These are phyloP conservation scores for Phytophthora idaei DNA, from an alignment of 352 stramenopile species.

Conservation along the genomic window DNA sequence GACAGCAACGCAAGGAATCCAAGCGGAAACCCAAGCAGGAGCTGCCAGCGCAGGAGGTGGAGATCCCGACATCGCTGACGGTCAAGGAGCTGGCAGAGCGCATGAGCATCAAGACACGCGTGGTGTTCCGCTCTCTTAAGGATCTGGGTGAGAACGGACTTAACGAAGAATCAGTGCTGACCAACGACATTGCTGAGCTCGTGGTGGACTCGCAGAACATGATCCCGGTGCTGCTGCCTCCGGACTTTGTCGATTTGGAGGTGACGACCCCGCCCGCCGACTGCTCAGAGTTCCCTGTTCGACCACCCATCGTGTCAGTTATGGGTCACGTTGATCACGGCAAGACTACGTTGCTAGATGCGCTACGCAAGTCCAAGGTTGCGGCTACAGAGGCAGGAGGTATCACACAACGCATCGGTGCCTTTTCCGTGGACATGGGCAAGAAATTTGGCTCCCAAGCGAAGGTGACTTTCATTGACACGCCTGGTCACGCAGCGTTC, in stretches of 20 bases:
- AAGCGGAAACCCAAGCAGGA: slow-evolving; percentile 46
- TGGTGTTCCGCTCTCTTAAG: slow-evolving; percentile 68
- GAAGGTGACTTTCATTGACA: slow-evolving; percentile 98
- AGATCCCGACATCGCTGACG: slow-evolving; percentile 73
- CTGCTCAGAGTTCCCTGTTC: slow-evolving; percentile 69
- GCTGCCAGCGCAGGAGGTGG: slow-evolving; percentile 68
- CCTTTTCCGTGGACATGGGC: slow-evolving; percentile 96
- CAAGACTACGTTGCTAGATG: slow-evolving; percentile 99
- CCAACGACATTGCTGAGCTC: slow-evolving; percentile 79
- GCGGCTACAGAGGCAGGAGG: slow-evolving; percentile 96
- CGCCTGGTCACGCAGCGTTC: slow-evolving; percentile 99
- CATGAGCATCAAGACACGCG: slow-evolving; percentile 78
- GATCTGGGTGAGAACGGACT: slow-evolving; percentile 74
- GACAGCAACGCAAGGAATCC: slow-evolving; percentile 57
- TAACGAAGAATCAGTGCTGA: slow-evolving; percentile 73
- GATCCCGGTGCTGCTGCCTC: slow-evolving; percentile 82
- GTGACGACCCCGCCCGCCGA: slow-evolving; percentile 63
- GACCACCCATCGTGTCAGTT: slow-evolving; percentile 96
- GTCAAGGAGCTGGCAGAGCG: slow-evolving; percentile 83
- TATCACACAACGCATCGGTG: slow-evolving; percentile 99
- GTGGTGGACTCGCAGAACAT: slow-evolving; percentile 86
- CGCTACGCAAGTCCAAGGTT: slow-evolving; percentile 90
- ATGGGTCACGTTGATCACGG: slow-evolving; percentile 99
- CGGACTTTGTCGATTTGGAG: slow-evolving; percentile 85
- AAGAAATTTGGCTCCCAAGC: slow-evolving; percentile 67